Percentiles rank a stretch among this genome's conserved stretches.
These are phyloP conservation scores for Corinectria fuckeliana DNA, from an alignment of 2,329 filamentous ascomycete species.

Conservation along the genomic window DNA sequence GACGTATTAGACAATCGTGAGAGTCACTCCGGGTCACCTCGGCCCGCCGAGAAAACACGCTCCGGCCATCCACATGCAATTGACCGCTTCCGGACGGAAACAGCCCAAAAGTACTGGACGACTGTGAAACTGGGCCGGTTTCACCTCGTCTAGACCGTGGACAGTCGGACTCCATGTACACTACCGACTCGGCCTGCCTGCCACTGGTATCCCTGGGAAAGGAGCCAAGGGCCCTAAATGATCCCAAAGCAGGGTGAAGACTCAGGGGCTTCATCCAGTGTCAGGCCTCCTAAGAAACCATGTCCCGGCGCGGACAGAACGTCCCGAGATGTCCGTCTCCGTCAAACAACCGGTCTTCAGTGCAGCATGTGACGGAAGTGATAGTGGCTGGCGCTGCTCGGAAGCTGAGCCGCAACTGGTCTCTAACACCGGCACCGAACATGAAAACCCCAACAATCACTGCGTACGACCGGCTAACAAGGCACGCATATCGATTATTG, in stretches of 20 bases:
- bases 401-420: conserved; percentile 23
- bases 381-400: conserved; percentile 18
- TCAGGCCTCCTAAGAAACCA: conserved; percentile 15
- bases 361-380: conserved; percentile 20
- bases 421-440: conserved; percentile 20
- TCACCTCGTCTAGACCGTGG: conserved; percentile 17
- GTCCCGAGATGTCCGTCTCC: conserved; percentile 25
- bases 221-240: background rate
- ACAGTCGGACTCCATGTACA: background rate
- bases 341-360: conserved; percentile 13
- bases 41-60: background rate
- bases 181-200: background rate
- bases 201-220: background rate
- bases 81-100: conserved; percentile 3
- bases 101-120: conserved; percentile 10
- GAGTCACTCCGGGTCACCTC: background rate
- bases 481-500: conserved; percentile 17
- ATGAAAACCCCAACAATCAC: conserved; percentile 1
- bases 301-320: conserved; percentile 14
- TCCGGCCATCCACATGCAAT: background rate
- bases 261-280: conserved; percentile 18
- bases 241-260: conserved; percentile 21
- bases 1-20: background rate
- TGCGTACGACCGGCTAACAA: background rate
- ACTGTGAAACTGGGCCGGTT: conserved; percentile 34